phyloP scores from a whole-genome alignment of 257 asterid species.

The Knoxia roxburghii region DNA sequence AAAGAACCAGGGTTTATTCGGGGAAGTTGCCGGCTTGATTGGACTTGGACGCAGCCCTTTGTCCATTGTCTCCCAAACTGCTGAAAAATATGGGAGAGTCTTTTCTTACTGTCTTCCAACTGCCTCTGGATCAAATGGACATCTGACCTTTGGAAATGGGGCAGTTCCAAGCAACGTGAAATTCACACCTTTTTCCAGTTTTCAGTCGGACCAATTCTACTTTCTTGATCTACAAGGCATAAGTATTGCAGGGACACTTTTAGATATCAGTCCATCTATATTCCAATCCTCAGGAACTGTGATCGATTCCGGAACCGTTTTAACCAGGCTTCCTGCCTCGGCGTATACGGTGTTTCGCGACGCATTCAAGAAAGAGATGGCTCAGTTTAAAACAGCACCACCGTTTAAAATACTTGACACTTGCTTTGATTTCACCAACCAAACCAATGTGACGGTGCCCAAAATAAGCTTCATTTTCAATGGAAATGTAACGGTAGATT shows the following conservation, averaged over 20 bases:
- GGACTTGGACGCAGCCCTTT: constrained; percentile 53
- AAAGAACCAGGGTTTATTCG: constrained; percentile 55
- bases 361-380: constrained; percentile 45
- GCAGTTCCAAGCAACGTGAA: constrained; percentile 13
- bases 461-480: constrained; percentile 41
- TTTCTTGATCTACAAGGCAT: constrained; percentile 36
- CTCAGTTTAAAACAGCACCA: constrained; percentile 36
- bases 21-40: constrained; percentile 51
- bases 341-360: constrained; percentile 41
- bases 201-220: constrained; percentile 38
- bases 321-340: constrained; percentile 52
- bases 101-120: constrained; percentile 84
- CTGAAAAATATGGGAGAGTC: constrained; percentile 37
- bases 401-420: constrained; percentile 52
- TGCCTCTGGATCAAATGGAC: constrained; percentile 45
- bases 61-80: constrained; percentile 62
- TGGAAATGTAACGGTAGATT: constrained; percentile 36
- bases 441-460: constrained; percentile 31
- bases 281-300: constrained; percentile 45
- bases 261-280: constrained; percentile 38
- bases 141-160: constrained; percentile 49
- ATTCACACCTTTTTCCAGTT: constrained; percentile 44
- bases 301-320: constrained; percentile 74
- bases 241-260: constrained; percentile 35
- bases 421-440: constrained; percentile 45